Evolutionary conservation across 2,329 filamentous ascomycete species (phyloP), one percentile per base, ranked within the genome.

Genomic region (Fusarium odoratissimum): DNA sequence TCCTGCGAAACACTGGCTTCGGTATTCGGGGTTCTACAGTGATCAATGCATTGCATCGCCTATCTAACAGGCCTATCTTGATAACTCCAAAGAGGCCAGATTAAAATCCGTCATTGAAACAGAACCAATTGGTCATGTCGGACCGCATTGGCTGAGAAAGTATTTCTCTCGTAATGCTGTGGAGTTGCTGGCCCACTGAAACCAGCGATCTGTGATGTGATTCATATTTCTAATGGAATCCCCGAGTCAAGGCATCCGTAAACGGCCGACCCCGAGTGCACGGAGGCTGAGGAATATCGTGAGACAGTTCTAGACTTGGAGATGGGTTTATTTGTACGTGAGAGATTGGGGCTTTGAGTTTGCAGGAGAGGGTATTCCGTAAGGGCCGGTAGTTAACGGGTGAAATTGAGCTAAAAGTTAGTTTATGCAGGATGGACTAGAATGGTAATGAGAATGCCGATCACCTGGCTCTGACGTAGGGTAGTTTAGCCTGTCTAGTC

Each of bases 61-160:
- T 71, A 71, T 71, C 69, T 71, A 57, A 42, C 48, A 58, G 70
- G 60, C 69, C 69, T 69, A 72, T 72, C 68, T 72, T 68, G 46
- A 71, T 60, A 54, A 35, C 40, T n/a, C 31, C 31, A 37, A 8
- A 25, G 30, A 41, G 14, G 10, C 33, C 23, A 63, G 51, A 52
- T 64, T 58, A 31, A 57, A 51, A 73, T 72, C 69, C 69, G 70
- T 73, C 66, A 73, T 73, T 70, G 45, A 73, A 71, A 73, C 37
- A 52, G n/a, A 55, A 60, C 11, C 59, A 45, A 71, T 72, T 72
- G 69, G 69, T 72, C 69, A 72, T 44, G 28, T 16, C n/a, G 10
- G 28, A 40, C 23, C 19, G 58, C 35, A 71, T 71, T 71, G 69
- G 69, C 6, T n/a, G 3, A 2, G 8, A 16, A 2, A n/a, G 2